Evolutionary conservation across 2,329 filamentous ascomycete genomes (phyloP).

Genomic region (Aspergillus fijiensis): DNA sequence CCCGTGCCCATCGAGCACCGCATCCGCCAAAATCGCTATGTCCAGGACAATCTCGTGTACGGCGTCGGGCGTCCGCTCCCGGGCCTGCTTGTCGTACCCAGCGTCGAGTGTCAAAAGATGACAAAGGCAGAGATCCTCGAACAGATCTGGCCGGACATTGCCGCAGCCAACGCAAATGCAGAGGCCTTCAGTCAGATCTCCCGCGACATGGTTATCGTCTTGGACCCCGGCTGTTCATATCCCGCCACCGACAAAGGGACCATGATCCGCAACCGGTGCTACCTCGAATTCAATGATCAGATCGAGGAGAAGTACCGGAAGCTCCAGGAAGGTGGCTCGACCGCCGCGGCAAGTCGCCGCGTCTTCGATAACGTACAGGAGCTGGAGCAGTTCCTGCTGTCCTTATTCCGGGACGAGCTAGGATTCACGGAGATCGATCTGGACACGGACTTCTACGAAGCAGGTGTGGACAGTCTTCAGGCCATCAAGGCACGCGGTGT

Average conservation of each 20-base stretch:
- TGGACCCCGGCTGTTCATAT: slow-evolving; percentile 42
- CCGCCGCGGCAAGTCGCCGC: slow-evolving; percentile 14
- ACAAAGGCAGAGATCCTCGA: slow-evolving; percentile 49
- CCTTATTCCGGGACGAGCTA: slow-evolving; percentile 23
- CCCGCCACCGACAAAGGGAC: slow-evolving; percentile 59
- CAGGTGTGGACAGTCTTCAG: slow-evolving; percentile 60
- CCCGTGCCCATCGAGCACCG: slow-evolving; percentile 52
- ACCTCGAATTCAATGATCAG: slow-evolving; percentile 48
- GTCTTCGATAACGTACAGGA: background rate
- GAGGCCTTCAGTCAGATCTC: slow-evolving; percentile 40
- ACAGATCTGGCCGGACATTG: slow-evolving; percentile 35
- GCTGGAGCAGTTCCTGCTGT: slow-evolving; percentile 47
- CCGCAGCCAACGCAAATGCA: slow-evolving; percentile 37
- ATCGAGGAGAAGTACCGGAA: slow-evolving; percentile 49
- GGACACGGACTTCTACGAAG: slow-evolving; percentile 59
- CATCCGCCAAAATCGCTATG: slow-evolving; percentile 52
- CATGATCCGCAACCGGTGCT: slow-evolving; percentile 54
- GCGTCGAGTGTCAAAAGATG: slow-evolving; percentile 43
- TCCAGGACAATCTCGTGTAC: slow-evolving; percentile 58
- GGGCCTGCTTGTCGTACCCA: slow-evolving; percentile 57
- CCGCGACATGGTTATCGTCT: slow-evolving; percentile 44
- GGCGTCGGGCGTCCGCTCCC: slow-evolving; percentile 54
- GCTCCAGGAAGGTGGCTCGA: slow-evolving; percentile 43
- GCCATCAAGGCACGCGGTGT: slow-evolving; percentile 56
- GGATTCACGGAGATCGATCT: slow-evolving; percentile 21